These are phyloP conservation scores for Pyrenochaeta sp. DNA, from an alignment of 2,329 filamentous ascomycete genomes.

Conservation along the genomic window DNA sequence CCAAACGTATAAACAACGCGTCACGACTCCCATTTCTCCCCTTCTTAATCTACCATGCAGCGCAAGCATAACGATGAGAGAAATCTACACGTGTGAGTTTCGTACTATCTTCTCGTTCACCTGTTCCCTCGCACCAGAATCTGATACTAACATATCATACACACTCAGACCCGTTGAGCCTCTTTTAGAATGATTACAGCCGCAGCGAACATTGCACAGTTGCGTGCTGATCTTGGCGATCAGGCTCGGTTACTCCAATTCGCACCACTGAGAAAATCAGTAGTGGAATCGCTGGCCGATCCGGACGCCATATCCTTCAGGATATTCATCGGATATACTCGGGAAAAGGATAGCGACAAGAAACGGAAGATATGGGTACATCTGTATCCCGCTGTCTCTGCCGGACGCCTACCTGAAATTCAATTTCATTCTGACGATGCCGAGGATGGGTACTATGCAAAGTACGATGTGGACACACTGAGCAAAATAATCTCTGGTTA, in stretches of 20 bases:
- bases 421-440: not conserved
- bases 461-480: not conserved
- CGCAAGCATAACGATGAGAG: too few species aligned
- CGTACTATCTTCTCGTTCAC: too few species aligned
- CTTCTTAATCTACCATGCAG: too few species aligned
- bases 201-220: not conserved
- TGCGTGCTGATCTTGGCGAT: not conserved
- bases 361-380: not conserved
- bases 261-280: not conserved
- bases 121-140: too few species aligned
- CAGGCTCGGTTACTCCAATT: not conserved
- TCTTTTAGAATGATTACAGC: not conserved
- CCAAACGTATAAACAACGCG: too few species aligned
- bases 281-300: not conserved
- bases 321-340: not conserved
- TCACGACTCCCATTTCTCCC: too few species aligned
- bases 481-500: not conserved
- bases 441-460: not conserved
- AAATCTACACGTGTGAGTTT: too few species aligned
- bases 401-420: not conserved
- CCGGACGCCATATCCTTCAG: not conserved
- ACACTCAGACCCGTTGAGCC: too few species aligned
- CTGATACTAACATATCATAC: too few species aligned
- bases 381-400: not conserved
- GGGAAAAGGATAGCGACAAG: not conserved